A percentile compares a stretch with the other conserved stretches of the same genome.
Conservation (phyloP, 1,284 basidiomycete genomes). For the Puccinia triticina region DNA sequence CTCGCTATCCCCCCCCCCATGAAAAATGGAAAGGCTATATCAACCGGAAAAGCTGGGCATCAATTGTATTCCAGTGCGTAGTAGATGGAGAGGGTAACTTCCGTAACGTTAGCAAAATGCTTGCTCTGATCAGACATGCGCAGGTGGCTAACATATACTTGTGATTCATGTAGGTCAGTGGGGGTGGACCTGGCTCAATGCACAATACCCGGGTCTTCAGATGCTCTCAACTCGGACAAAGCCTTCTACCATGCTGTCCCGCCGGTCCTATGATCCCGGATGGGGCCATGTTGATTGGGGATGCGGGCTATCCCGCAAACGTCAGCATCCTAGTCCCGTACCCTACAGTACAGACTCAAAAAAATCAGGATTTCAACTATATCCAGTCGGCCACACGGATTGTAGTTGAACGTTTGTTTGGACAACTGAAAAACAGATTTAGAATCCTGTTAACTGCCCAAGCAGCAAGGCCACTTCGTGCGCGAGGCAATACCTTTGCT, state of each 20-base stretch:
- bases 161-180: background rate
- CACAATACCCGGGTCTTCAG: background rate
- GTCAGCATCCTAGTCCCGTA: background rate
- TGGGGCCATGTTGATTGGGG: background rate
- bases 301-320: no score
- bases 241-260: background rate
- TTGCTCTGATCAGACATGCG: background rate
- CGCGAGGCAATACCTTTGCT: background rate
- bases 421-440: background rate
- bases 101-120: background rate
- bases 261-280: background rate
- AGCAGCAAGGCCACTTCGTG: background rate
- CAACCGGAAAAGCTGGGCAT: no score
- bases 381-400: background rate
- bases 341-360: background rate
- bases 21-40: no score
- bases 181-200: no score
- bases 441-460: background rate
- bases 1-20: no score
- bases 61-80: no score
- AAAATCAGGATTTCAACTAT: background rate
- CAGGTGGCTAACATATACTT: background rate
- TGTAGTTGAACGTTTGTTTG: background rate
- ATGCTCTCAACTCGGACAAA: background rate
- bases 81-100: no score